Evolutionary conservation across 177 flowering plant genomes (phyloP), one percentile per base, ranked within the genome.

Genomic region (Vitis hybrid): DNA sequence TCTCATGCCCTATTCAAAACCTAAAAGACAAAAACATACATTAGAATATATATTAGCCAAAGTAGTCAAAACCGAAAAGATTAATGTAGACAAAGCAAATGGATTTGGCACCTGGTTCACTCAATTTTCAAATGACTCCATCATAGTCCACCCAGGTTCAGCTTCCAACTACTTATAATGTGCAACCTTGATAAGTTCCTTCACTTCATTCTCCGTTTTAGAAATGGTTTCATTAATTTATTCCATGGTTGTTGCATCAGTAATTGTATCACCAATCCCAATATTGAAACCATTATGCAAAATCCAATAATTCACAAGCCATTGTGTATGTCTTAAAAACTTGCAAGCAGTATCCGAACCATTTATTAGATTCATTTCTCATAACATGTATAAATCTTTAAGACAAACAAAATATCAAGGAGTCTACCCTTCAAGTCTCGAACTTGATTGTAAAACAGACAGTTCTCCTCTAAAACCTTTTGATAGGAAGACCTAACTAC

Each of bases 291-390:
- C 98, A 77, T 96, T 77, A 78, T 96, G 98, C 78, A 96, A 71
- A 81, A 96, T 91, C 99, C 99, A 96, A 66, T 96, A 93, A 69
- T 96, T 96, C 63, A 96, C 99, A 70, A 96, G 97, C 99, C 98
- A 96, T 78, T 96, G 99, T 1, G 97, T 93, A 74, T 96, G 99
- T 58, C 99, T 96, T 78, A 96, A 79, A 72, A 96, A 96, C 73
- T 96, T 96, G 68, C 98, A 93, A 61, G 99, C 99, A 57, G 98
- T 94, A 87, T 96, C 99, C 29, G 98, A 97, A 59, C 13, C 34
- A 57, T 61, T 19, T 31, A 14, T 10, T 5, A 70, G 16, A 31
- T 20, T 49, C 4, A 65, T 3, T 5, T 56, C 26, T 18, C 3
- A 63, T 14, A 65, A 59, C 39, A 64, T 57, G 1, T 1, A 52